phyloP scores from a whole-genome alignment of 345 rosid species.

The Euphorbia lathyris region DNA sequence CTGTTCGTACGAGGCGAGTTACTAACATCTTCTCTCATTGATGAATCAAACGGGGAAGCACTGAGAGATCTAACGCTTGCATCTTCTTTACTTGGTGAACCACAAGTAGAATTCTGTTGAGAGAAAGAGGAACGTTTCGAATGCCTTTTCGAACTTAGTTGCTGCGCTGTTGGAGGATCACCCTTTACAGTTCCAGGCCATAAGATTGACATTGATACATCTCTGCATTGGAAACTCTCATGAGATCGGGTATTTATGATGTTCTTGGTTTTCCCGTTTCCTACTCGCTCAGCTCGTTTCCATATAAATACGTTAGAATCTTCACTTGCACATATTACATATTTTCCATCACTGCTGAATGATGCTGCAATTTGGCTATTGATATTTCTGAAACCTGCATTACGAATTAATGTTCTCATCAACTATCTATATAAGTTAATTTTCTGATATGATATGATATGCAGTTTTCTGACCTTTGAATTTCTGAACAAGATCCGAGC shows the following conservation, averaged over 20 bases:
- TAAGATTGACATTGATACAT: conserved; percentile 79
- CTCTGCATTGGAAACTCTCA: conserved; percentile 75
- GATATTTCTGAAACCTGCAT: conserved; percentile 68
- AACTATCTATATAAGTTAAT: neutral
- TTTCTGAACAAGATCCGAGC: conserved; percentile 58
- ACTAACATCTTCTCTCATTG: neutral
- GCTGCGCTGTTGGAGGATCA: conserved; percentile 58
- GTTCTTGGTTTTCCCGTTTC: conserved; percentile 40
- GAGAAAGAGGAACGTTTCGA: conserved; percentile 37
- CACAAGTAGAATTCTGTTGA: conserved; percentile 25
- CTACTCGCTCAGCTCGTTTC: conserved; percentile 55
- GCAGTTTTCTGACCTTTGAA: conserved; percentile 50
- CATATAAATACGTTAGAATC: conserved; percentile 84
- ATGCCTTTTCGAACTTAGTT: conserved; percentile 42
- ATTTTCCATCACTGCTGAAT: conserved; percentile 63
- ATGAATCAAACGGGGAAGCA: neutral
- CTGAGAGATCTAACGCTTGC: neutral
- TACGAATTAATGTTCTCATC: neutral
- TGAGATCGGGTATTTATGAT: conserved; percentile 39
- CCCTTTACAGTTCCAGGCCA: conserved; percentile 77
- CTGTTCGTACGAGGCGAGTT: too few relatives aligned
- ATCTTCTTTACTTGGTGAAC: conserved; percentile 52
- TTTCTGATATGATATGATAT: too few relatives aligned
- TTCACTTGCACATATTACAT: conserved; percentile 73
- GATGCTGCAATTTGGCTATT: conserved; percentile 90